Conservation (phyloP, 495 filamentous ascomycete genomes). For the Penicillium angulare region DNA sequence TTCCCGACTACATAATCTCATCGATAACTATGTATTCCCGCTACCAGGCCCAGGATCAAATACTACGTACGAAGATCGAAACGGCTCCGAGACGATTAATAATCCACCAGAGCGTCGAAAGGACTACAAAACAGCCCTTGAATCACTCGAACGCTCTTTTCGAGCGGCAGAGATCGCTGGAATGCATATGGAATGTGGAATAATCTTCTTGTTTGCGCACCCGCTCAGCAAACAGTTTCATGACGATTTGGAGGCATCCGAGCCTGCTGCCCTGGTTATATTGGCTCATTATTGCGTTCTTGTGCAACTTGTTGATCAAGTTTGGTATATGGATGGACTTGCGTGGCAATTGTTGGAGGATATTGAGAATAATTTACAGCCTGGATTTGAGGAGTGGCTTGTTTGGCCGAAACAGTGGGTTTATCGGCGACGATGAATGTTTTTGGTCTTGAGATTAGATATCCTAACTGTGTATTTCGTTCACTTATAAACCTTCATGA, state of each 20-base stretch:
- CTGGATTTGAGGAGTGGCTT: conserved; percentile 21
- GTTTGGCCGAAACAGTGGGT: conserved; percentile 22
- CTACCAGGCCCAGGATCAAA: no score
- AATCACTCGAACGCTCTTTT: conserved; percentile 6
- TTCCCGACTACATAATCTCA: conserved; percentile 12
- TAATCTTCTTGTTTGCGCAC: conserved; percentile 36
- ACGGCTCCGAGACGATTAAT: background rate
- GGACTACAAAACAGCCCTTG: conserved; percentile 16
- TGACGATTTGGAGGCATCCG: conserved; percentile 36
- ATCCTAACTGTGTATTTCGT: no score
- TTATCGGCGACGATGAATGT: conserved; percentile 3
- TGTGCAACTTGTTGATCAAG: conserved; percentile 34
- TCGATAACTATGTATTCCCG: conserved; percentile 19
- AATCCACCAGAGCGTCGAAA: conserved; percentile 5
- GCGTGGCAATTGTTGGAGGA: conserved; percentile 21
- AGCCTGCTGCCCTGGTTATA: conserved; percentile 48
- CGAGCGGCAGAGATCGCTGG: conserved; percentile 23
- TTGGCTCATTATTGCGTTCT: conserved; percentile 42
- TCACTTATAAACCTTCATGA: no score
- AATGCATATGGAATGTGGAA: conserved; percentile 16
- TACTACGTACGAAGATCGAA: background rate
- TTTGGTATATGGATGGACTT: conserved; percentile 42
- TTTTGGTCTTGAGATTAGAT: background rate
- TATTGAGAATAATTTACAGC: conserved; percentile 18
- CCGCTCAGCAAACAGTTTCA: conserved; percentile 45